A percentile compares a stretch with the other conserved stretches of the same genome.
Evolutionary conservation across 805 yeast genomes (phyloP).

Genomic region (Lachancea nothofagi): DNA sequence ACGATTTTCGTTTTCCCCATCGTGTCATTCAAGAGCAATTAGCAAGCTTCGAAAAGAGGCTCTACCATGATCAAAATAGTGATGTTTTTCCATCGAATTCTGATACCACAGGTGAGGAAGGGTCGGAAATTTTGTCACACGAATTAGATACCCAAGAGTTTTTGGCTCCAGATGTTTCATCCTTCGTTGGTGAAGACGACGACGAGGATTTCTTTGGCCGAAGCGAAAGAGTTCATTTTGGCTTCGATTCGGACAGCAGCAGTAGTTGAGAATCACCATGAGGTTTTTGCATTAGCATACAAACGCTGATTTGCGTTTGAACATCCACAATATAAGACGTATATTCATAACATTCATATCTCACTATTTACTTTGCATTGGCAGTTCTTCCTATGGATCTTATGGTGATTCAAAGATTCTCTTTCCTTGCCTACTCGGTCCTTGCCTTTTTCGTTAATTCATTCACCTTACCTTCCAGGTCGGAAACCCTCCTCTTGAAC

Average conservation of each 20-base stretch:
- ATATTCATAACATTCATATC: slow-evolving; percentile 2
- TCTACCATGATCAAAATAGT: slow-evolving; percentile 7
- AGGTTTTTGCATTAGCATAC: no score
- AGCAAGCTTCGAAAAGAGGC: slow-evolving; percentile 18
- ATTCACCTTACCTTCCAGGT: slow-evolving; percentile 15
- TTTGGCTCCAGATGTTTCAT: background rate
- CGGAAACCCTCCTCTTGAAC: slow-evolving; percentile 21
- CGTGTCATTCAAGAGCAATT: slow-evolving; percentile 22
- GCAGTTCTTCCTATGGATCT: background rate
- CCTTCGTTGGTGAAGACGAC: slow-evolving; percentile 2
- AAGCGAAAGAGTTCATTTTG: slow-evolving; percentile 8
- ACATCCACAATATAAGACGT: background rate
- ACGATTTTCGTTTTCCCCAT: slow-evolving; percentile 18
- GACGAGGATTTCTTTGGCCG: slow-evolving; percentile 7
- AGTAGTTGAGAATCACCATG: no score
- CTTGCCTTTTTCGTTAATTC: slow-evolving; percentile 12
- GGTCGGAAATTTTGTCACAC: background rate
- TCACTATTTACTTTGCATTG: background rate
- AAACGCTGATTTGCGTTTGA: no score
- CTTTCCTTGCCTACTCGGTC: slow-evolving; percentile 9
- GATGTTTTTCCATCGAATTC: background rate
- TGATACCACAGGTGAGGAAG: background rate
- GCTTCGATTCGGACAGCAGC: slow-evolving; percentile 7
- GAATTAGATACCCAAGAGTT: slow-evolving; percentile 6
- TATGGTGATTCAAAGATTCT: no score